These are phyloP conservation scores for Mortierella sp. DNA, from an alignment of 371 early-diverging fungal genomes.

Conservation along the genomic window DNA sequence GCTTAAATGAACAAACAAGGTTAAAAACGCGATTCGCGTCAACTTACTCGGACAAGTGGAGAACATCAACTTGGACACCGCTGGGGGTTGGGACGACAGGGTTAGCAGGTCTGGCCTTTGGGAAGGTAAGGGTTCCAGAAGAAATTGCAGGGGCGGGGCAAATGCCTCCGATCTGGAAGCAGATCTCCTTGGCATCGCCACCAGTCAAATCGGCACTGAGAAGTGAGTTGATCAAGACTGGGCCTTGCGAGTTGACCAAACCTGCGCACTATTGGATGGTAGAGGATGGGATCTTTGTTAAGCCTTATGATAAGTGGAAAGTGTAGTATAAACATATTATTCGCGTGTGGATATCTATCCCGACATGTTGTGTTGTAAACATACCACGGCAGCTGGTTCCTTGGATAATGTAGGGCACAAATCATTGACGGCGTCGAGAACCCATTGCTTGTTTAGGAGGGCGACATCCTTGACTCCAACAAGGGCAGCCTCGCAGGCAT, in stretches of 20 bases:
- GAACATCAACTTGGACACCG: conserved; percentile 58
- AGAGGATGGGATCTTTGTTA: background rate
- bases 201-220: conserved; percentile 24
- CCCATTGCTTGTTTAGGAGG: conserved; percentile 34
- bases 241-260: conserved; percentile 32
- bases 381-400: conserved; percentile 42
- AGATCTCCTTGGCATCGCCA: conserved; percentile 46
- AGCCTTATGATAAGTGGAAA: background rate
- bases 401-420: conserved; percentile 28
- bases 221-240: conserved; percentile 21
- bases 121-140: conserved; percentile 58
- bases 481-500: conserved; percentile 37
- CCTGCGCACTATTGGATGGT: conserved; percentile 30
- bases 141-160: conserved; percentile 29
- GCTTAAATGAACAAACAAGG: background rate
- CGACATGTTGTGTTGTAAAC: background rate
- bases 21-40: background rate
- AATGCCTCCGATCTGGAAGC: conserved; percentile 21
- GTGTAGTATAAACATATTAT: no score
- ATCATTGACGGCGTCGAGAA: conserved; percentile 24
- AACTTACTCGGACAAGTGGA: conserved; percentile 67
- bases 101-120: conserved; percentile 61
- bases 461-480: conserved; percentile 21
- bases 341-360: no score
- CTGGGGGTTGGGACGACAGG: conserved; percentile 37